Percentiles rank a stretch among this genome's conserved stretches.
Evolutionary conservation across 2,329 filamentous ascomycete genomes (phyloP).

Genomic region (Pezicula neosporulosa): DNA sequence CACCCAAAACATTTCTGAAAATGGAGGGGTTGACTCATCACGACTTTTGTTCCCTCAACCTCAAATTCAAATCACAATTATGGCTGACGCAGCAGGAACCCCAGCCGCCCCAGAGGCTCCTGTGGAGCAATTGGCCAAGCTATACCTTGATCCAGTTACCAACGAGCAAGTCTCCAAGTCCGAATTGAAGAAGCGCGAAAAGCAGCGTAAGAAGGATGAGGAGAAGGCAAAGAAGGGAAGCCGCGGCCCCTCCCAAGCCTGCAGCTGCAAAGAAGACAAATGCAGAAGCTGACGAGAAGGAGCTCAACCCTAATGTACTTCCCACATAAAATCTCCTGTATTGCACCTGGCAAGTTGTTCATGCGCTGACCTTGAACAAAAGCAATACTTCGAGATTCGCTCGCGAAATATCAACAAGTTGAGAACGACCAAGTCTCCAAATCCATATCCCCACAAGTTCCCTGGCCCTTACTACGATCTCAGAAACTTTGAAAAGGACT

Average conservation of each 20-base stretch:
- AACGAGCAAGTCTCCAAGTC: slow-evolving; percentile 84
- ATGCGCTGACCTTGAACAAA: slow-evolving; percentile 13
- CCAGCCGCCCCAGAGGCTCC: slow-evolving; percentile 9
- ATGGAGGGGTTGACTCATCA: too few relatives aligned
- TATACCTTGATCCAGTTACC: slow-evolving; percentile 88
- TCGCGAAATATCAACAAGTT: slow-evolving; percentile 77
- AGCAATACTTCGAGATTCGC: slow-evolving; percentile 97
- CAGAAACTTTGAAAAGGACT: slow-evolving; percentile 74
- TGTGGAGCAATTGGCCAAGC: slow-evolving; percentile 28
- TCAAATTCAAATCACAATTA: slow-evolving; percentile 18
- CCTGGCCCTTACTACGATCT: slow-evolving; percentile 74
- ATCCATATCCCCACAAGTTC: slow-evolving; percentile 94
- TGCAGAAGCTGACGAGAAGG: slow-evolving; percentile 59
- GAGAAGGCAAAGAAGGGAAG: slow-evolving; percentile 86
- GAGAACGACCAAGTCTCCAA: slow-evolving; percentile 67
- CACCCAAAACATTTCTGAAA: background rate
- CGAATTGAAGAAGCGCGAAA: slow-evolving; percentile 92
- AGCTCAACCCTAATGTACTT: slow-evolving; percentile 71
- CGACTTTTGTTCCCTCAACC: slow-evolving; percentile 1
- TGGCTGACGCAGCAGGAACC: slow-evolving; percentile 23
- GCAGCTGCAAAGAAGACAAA: slow-evolving; percentile 54
- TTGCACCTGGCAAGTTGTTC: background rate
- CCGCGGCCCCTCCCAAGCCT: slow-evolving; percentile 57
- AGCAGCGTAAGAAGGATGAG: slow-evolving; percentile 81
- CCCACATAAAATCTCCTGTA: slow-evolving; percentile 4